Evolutionary conservation across 805 yeast genomes (phyloP).

Genomic region (Ogataea wickerhamii): DNA sequence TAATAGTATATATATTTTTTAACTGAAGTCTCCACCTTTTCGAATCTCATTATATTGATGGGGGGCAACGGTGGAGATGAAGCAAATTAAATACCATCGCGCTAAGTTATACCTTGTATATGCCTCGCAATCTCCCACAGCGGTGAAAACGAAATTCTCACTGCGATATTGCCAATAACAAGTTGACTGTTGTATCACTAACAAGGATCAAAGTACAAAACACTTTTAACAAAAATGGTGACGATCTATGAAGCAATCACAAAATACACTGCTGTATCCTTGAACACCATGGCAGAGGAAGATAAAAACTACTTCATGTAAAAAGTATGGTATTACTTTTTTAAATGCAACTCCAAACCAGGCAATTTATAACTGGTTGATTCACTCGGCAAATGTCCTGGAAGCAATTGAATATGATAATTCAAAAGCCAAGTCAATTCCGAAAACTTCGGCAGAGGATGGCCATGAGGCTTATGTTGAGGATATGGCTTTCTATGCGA

Average conservation of each 20-base stretch:
- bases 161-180: no score
- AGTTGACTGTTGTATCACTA: no score
- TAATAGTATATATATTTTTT: no score
- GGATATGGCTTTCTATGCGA: constrained; percentile 17
- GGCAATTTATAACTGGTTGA: constrained; percentile 24
- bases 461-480: constrained; percentile 13
- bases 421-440: constrained; percentile 11
- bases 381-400: constrained; percentile 18
- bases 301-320: constrained; percentile 14
- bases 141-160: no score
- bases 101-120: no score
- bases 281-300: constrained; percentile 14
- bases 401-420: constrained; percentile 20
- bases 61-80: no score
- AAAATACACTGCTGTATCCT: constrained; percentile 9
- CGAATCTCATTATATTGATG: no score
- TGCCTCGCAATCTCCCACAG: no score
- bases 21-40: no score
- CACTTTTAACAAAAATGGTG: constrained; percentile 1
- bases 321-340: constrained; percentile 18
- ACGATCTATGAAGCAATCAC: constrained; percentile 9
- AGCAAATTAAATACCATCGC: no score
- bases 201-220: no score
- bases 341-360: constrained; percentile 30
- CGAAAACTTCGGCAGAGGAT: constrained; percentile 11